Base-by-base conservation (phyloP, 805 yeast genomes). In the Barnettozyma pratensis region DNA sequence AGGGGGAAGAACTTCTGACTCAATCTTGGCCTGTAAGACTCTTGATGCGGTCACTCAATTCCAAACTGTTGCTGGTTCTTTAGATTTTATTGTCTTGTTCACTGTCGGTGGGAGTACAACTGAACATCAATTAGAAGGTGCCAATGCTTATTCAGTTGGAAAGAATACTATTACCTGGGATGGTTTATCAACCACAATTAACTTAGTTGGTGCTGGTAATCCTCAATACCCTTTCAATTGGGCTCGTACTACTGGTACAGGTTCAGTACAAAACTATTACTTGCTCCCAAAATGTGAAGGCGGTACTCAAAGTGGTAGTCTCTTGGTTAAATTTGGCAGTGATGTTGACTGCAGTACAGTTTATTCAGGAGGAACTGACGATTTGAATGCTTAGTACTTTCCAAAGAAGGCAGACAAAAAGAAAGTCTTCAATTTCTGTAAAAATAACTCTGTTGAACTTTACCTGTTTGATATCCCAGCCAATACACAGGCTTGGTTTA, bases 371-470 rank as follows among this genome's bases (percentile, higher is more conserved):
- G 37, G 58, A 4, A 52, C 71, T 4, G 58, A 58, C 36, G 53
- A 58, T 14, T 61, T 61, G 44, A 70, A 70, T 47, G 68, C 63
- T 42, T 70, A 67, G 65, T 53, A 57, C 40, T 61, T 64, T n/a
- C 71, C 72, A 32, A 45, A 46, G 7, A 46, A 49, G 5, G 52
- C 48, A 40, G 8, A 28, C n/a, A 31, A 50, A 4, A 37, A 54
- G 27, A 43, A 45, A 25, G 53, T 54, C 8, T 25, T 41, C 8
- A 59, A 57, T 19, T 47, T 60, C 2, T 67, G 72, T 48, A 50
- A 61, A 30, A 56, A 57, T 12, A 47, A 50, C 37, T 11, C 47
- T 34, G 54, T 60, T 35, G 45, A 50, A 7, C 41, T 67, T 5
- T 35, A 48, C 39, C 47, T 64, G 11, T 45, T 52, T 19, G 46